Evolutionary conservation across 345 rosid genomes (phyloP), one percentile per base, ranked within the genome.

Genomic region (Aquilaria sinensis): DNA sequence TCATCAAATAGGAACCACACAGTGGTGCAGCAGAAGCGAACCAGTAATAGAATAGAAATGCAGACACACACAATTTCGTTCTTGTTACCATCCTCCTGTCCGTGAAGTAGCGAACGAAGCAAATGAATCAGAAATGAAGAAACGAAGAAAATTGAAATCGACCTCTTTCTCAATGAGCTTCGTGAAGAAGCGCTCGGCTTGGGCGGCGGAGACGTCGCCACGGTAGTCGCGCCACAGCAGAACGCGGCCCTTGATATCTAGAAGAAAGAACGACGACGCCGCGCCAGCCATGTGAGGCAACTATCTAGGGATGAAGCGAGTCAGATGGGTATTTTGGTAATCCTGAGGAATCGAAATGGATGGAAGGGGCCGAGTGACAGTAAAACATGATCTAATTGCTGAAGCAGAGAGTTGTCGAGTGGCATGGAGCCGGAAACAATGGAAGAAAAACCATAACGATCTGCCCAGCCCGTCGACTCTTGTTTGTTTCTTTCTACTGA

Each of bases 141-240:
- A 13, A 29, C 54, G 29, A 33, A 50, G 37, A 56, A 10, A 48
- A 45, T 37, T 12, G 14, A 60, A 23, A 43, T 4, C 1, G 46
- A 88, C 97, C 90, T 90, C 92, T 77, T 90, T 94, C 66, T 88
- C 97, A 68, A 90, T 88, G 72, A 94, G 89, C 69, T 94, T 94
- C 67, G 96, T 83, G 86, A 94, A 90, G 83, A 94, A 94, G 29
- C 88, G 86, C 67, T 90, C 97, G 45, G 96, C 95, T 71, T 94
- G 91, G 62, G 78, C 61, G 68, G 95, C 77, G 71, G 97, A 72
- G 73, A 90, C 95, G 37, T 93, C 97, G 16, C 97, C 98, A 48
- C 96, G 97, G 71, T 88, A 93, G 75, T 90, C 98, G 32, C 92
- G 97, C 98, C 99, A 93, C 33, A 90, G 87, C 56, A 93, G 85